A percentile compares a stretch with the other conserved stretches of the same genome.
phyloP scores from a whole-genome alignment of 2,329 filamentous ascomycete species.

The Byssoonygena ceratinophila region DNA sequence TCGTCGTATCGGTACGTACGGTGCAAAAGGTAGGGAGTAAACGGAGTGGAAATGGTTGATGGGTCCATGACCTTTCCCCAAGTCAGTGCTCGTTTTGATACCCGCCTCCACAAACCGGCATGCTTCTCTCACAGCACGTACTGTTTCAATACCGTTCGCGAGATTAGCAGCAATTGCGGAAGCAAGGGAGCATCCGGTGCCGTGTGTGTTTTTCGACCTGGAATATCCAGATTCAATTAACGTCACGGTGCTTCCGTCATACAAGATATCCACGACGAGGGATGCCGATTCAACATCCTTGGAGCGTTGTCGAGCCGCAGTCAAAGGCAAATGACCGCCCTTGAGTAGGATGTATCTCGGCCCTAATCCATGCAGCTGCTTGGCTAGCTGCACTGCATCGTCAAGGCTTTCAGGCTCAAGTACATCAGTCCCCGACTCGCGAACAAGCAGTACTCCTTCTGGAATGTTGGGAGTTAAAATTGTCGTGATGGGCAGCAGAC shows the following conservation, averaged over 20 bases:
- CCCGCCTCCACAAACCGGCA: conserved; percentile 52
- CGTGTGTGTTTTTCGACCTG: conserved; percentile 72
- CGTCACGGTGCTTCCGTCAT: conserved; percentile 49
- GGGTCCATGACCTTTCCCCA: conserved; percentile 52
- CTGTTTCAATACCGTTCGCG: conserved; percentile 40
- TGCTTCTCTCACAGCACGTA: conserved; percentile 44
- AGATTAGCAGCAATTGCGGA: conserved; percentile 59
- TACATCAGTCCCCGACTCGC: conserved; percentile 28
- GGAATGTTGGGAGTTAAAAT: conserved; percentile 42
- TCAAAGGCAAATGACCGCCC: conserved; percentile 79
- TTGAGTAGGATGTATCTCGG: conserved; percentile 77
- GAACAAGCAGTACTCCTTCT: conserved; percentile 37
- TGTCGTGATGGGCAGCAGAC: conserved; percentile 36
- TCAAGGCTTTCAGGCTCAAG: conserved; percentile 47
- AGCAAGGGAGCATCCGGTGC: conserved; percentile 87
- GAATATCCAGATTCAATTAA: conserved; percentile 62
- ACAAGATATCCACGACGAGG: conserved; percentile 66
- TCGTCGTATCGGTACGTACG: conserved; percentile 31
- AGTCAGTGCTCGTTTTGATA: conserved; percentile 46
- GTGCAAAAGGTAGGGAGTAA: conserved; percentile 49
- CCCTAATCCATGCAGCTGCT: conserved; percentile 55
- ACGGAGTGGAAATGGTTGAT: conserved; percentile 59
- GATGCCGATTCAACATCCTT: conserved; percentile 48
- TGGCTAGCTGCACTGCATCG: conserved; percentile 60
- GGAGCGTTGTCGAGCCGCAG: conserved; percentile 50